Conservation (phyloP, 2,329 filamentous ascomycete genomes). For the Knufia fluminis region DNA sequence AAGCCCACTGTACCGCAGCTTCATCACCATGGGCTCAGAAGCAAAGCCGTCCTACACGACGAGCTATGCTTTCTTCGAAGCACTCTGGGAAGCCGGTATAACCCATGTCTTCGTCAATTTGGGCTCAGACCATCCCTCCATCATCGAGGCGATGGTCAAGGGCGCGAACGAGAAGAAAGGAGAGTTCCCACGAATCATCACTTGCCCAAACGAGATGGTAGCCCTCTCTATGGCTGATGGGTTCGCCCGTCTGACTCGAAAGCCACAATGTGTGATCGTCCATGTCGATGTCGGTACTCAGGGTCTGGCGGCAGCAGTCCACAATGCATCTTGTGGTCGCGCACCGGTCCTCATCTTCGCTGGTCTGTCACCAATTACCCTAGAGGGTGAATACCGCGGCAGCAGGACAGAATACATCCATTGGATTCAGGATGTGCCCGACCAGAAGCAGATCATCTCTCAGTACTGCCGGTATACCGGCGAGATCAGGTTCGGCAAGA, state of each 20-base stretch:
- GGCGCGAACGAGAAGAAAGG: conserved; percentile 57
- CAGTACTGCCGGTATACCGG: conserved; percentile 80
- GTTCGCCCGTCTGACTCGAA: conserved; percentile 61
- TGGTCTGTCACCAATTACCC: conserved; percentile 65
- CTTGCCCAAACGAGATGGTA: conserved; percentile 79
- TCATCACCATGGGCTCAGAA: conserved; percentile 11
- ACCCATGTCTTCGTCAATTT: conserved; percentile 46
- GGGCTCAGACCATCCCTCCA: conserved; percentile 57
- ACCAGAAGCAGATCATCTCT: conserved; percentile 68
- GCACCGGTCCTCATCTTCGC: conserved; percentile 71
- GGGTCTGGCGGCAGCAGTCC: conserved; percentile 65
- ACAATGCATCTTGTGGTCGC: conserved; percentile 67
- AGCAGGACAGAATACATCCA: conserved; percentile 77
- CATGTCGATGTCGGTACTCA: conserved; percentile 79
- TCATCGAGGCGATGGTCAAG: conserved; percentile 72
- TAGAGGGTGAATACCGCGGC: conserved; percentile 67
- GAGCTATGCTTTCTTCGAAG: conserved; percentile 75
- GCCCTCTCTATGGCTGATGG: conserved; percentile 78
- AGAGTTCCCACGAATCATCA: conserved; percentile 64
- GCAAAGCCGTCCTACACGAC: conserved; percentile 49
- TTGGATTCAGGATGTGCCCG: conserved; percentile 76
- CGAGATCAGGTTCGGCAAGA: conserved; percentile 75
- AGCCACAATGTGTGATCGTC: conserved; percentile 68
- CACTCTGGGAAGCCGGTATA: conserved; percentile 57
- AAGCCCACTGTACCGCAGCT: neutral